Percentiles rank a stretch among this genome's conserved stretches.
Conservation (phyloP, 345 rosid species). For the Salix brachista region DNA sequence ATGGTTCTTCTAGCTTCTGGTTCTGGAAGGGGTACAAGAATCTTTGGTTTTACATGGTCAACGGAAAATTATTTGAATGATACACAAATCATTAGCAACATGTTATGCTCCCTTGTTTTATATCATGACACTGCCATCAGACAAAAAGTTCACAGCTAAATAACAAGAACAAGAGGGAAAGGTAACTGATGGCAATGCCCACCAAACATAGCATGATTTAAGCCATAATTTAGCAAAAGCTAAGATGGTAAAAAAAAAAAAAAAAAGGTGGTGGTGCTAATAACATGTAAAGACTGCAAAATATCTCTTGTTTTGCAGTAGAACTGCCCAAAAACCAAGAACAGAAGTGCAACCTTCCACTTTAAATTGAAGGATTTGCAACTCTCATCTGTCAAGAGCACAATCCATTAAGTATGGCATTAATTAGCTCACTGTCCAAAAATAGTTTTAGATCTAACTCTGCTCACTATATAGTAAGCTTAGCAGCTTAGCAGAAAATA, state of each 20-base stretch:
- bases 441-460: background rate
- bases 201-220: background rate
- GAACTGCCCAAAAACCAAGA: background rate
- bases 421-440: background rate
- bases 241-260: too few relatives aligned
- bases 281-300: too few relatives aligned
- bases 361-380: background rate
- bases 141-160: background rate
- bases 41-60: slow-evolving; percentile 48
- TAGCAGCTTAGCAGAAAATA: background rate
- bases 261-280: background rate
- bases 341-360: background rate
- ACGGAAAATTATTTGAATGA: slow-evolving; percentile 16
- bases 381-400: background rate
- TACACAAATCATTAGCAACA: background rate
- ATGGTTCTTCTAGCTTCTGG: slow-evolving; percentile 92
- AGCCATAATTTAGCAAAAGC: background rate
- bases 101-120: background rate
- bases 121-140: background rate
- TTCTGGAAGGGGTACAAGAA: slow-evolving; percentile 94
- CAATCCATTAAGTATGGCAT: background rate
- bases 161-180: background rate
- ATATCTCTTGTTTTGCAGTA: background rate
- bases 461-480: background rate
- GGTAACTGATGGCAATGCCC: background rate